Conservation (phyloP, 2,329 filamentous ascomycete species). For the Thermomyces lanuginosus region DNA sequence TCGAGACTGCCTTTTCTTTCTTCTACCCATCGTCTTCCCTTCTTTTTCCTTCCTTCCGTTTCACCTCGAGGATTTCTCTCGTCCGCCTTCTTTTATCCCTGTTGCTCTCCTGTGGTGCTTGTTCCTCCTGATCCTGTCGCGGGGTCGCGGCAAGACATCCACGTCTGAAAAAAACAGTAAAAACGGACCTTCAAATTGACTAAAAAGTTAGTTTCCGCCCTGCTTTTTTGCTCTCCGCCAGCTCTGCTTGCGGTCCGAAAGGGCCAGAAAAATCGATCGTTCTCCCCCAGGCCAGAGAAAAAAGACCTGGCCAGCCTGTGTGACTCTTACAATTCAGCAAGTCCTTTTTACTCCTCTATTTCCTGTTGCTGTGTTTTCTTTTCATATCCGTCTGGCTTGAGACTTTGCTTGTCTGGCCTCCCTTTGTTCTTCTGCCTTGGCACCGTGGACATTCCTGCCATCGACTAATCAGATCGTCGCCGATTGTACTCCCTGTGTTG, state of each 20-base stretch:
- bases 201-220: too few relatives aligned
- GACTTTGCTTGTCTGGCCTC: too few relatives aligned
- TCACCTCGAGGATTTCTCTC: constrained; percentile 1
- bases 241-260: too few relatives aligned
- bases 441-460: constrained; percentile 18
- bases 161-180: constrained; percentile 22
- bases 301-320: too few relatives aligned
- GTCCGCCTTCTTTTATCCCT: constrained; percentile 7
- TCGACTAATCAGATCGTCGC: constrained; percentile 19
- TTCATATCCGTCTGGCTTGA: too few relatives aligned
- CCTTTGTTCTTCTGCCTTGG: constrained; percentile 20
- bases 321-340: too few relatives aligned
- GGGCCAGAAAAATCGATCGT: too few relatives aligned
- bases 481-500: constrained; percentile 8
- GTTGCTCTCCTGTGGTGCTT: constrained; percentile 7
- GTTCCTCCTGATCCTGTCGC: constrained; percentile 8
- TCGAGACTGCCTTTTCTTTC: constrained; percentile 2
- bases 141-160: constrained; percentile 17
- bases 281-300: too few relatives aligned
- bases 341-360: too few relatives aligned
- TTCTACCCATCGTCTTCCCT: constrained; percentile 4
- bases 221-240: too few relatives aligned
- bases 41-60: constrained; percentile 6
- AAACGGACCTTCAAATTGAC: constrained; percentile 19
- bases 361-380: too few relatives aligned